A percentile compares a stretch with the other conserved stretches of the same genome.
These are phyloP conservation scores for Pseudodiploospora longispora DNA, from an alignment of 2,329 filamentous ascomycete genomes.

Conservation along the genomic window DNA sequence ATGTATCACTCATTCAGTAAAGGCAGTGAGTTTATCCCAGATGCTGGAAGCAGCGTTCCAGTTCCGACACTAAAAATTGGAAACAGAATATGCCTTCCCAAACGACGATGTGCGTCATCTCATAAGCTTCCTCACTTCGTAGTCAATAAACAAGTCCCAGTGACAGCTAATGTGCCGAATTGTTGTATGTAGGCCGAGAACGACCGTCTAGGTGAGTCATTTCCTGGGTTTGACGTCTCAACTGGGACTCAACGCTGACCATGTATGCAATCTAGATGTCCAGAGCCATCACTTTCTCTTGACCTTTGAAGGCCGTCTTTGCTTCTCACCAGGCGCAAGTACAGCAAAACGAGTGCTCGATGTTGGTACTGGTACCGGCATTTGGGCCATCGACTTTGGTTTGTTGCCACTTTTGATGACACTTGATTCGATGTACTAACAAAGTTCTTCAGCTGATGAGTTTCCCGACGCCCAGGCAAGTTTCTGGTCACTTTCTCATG, in stretches of 20 bases:
- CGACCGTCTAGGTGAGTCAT: conserved; percentile 19
- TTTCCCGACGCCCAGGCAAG: neutral
- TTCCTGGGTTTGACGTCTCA: neutral
- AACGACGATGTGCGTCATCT: conserved; percentile 14
- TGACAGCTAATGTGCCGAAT: neutral
- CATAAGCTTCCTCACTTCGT: neutral
- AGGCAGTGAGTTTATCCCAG: conserved; percentile 13
- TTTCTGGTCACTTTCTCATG: too few relatives aligned
- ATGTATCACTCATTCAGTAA: conserved; percentile 28
- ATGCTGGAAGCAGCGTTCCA: neutral
- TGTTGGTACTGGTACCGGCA: conserved; percentile 9
- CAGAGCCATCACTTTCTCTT: conserved; percentile 28
- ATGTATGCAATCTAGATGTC: conserved; percentile 16
- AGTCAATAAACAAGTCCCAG: too few relatives aligned
- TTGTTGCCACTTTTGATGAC: neutral
- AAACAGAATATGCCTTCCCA: conserved; percentile 20
- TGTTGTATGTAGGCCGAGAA: conserved; percentile 17
- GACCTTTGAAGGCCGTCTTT: conserved; percentile 10
- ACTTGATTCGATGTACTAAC: neutral
- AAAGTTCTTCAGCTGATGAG: neutral
- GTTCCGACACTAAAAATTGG: neutral
- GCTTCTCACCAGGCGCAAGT: conserved; percentile 7
- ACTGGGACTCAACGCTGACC: neutral
- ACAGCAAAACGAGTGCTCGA: conserved; percentile 4
- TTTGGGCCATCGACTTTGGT: conserved; percentile 2